Percentiles rank a stretch among this genome's conserved stretches.
Evolutionary conservation across 306 rosid genomes (phyloP).

Genomic region (Castanea sativa): DNA sequence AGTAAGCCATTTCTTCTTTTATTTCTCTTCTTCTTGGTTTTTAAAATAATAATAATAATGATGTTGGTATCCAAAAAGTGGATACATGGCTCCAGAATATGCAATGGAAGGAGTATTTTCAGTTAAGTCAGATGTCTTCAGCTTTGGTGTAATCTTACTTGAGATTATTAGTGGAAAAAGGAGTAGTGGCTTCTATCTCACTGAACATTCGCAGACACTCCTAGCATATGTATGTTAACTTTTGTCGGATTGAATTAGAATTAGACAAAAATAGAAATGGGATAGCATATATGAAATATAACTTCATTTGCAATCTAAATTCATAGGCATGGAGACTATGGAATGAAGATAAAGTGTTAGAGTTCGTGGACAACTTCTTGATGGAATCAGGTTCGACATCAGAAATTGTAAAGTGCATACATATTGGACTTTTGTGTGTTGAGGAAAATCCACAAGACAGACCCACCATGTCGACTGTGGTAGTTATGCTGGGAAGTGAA

Average conservation of each 20-base stretch:
- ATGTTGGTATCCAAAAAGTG: constrained; percentile 20
- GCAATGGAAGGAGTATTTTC: constrained; percentile 52
- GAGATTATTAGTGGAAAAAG: constrained; percentile 47
- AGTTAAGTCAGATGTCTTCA: constrained; percentile 43
- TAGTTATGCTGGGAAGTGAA: constrained; percentile 41
- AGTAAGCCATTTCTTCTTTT: constrained; percentile 29
- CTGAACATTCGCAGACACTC: constrained; percentile 34
- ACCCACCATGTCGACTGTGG: constrained; percentile 51
- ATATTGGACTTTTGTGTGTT: constrained; percentile 58
- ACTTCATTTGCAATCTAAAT: neutral
- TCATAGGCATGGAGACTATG: constrained; percentile 61
- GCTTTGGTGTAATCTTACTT: constrained; percentile 42
- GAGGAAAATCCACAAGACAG: constrained; percentile 53
- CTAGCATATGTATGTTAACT: constrained; percentile 30
- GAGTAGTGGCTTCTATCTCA: constrained; percentile 25
- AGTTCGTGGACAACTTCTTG: constrained; percentile 42
- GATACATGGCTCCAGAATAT: constrained; percentile 60
- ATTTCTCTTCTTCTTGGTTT: too few relatives aligned
- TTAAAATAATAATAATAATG: too few relatives aligned
- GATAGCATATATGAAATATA: neutral
- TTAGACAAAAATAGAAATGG: too few relatives aligned
- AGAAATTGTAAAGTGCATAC: constrained; percentile 43
- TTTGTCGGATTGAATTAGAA: neutral
- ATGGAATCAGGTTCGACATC: constrained; percentile 2
- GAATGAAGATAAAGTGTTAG: constrained; percentile 39